Conservation (phyloP, 768 basidiomycete genomes). For the Mycena vulgaris region DNA sequence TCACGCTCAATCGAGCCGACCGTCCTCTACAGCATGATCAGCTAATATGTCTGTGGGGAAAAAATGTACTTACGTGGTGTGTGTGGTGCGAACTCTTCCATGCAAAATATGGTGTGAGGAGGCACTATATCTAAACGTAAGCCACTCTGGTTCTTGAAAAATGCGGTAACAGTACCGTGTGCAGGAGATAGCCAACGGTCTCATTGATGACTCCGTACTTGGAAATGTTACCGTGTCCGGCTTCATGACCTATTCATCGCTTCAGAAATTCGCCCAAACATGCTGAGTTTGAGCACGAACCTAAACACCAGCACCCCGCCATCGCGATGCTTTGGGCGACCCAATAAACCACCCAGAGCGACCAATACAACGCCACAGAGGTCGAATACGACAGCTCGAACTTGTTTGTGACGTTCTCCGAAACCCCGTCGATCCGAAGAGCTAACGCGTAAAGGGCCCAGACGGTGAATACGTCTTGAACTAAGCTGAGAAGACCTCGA, state of each 20-base stretch:
- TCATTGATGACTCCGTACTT: background rate
- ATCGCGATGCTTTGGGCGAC: background rate
- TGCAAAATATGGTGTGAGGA: constrained; percentile 7
- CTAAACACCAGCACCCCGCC: background rate
- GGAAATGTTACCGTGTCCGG: background rate
- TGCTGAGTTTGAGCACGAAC: too few species aligned
- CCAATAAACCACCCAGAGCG: background rate
- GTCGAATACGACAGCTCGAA: too few species aligned
- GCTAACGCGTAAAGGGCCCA: too few species aligned
- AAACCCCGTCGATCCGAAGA: too few species aligned
- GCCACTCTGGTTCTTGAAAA: background rate
- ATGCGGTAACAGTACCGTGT: background rate
- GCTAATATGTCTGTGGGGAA: background rate
- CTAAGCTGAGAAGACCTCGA: too few species aligned
- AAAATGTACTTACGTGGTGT: constrained; percentile 66
- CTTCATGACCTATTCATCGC: background rate
- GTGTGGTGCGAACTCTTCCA: constrained; percentile 63
- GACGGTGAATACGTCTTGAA: too few species aligned
- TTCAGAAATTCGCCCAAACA: too few species aligned
- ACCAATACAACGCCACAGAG: background rate
- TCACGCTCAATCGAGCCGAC: constrained; percentile 70
- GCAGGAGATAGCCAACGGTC: constrained; percentile 4
- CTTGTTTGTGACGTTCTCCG: too few species aligned
- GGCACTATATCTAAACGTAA: background rate
- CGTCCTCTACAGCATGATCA: background rate